Base-by-base conservation (phyloP, 1,284 basidiomycete genomes). In the Heterobasidion annosum region DNA sequence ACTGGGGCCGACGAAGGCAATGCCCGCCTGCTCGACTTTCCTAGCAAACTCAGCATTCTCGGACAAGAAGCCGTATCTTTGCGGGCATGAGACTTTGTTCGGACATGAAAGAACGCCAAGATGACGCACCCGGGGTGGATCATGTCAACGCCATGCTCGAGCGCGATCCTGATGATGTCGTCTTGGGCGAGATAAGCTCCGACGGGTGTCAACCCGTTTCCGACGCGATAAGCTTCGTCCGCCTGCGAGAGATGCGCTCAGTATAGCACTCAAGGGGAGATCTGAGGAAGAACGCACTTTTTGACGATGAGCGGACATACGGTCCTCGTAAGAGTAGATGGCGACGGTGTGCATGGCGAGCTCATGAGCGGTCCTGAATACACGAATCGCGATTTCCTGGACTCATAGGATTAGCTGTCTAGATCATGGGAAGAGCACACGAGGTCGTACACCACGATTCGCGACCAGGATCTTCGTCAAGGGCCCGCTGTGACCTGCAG, bases 271-370 rank as follows among this genome's bases (percentile, higher is more conserved):
- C 18, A 34, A 25, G 47, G 53, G 44, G 47, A 56, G 71, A 32
- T 61, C 32, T 9, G n/a, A 34, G 34, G n/a, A 13, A 12, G 33
- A 16, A 49, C 48, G 34, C 12, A 86, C 91, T 85, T 99, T 99
- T 73, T 98, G 95, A 66, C 97, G 84, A 77, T 99, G 97, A 46
- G 97, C 96, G 56, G 86, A 92, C 75, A 98, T 83, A 59, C 97
- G 83, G 78, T 99, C 97, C 73, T 99, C 97, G 68, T 81, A 88
- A 15, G 94, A 98, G 78, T 93, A 99, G 75, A 99, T 98, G 48
- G 97, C 96, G 55, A 99, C 97, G 52, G 96, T 98, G 69, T 96
- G 92, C 94, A 99, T 97, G 37, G 95, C 97, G 57, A 99, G 82
- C 70, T 99, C 97, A 76, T 99, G 96, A 54, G 97, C 93, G 2